Evolutionary conservation across 805 yeast species (phyloP), one percentile per base, ranked within the genome.

Genomic region (Metschnikowia sp.): DNA sequence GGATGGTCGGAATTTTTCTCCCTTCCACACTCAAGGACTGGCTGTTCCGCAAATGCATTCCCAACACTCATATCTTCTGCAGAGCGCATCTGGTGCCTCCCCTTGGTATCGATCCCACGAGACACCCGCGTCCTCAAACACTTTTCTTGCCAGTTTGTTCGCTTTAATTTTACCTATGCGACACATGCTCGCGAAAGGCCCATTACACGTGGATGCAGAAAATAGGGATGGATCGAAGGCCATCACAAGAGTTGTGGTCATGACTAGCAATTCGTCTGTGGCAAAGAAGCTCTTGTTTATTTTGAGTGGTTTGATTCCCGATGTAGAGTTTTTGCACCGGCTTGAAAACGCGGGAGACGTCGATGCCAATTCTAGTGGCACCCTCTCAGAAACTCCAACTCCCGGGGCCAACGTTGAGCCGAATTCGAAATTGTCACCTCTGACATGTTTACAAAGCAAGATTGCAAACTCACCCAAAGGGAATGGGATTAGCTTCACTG

Each of bases 211-310:
- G 32, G 62, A 55, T 29, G 54, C 53, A 12, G 55, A 57, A 10
- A 46, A 56, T 3, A 39, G 55, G 11, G 41, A 53, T 2, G 59
- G 59, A 31, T 44, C 52, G 9, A 46, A 55, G 19, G 74, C 69
- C 36, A 60, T 72, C n/a, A 68, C 77, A 8, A 67, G 84, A 38
- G 68, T 81, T 1, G 80, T 80, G 1, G 68, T 81, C 3, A 72
- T 80, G 76, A 80, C 86, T 0, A 77, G 82, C 12, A 81, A 81
- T 56, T 79, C 82, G 32, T 76, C 76, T 8, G 82, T 81, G 9
- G 83, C 85, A 1, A 82, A 81, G 54, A 80, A 80, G 56, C 63
- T 81, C 45, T 66, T 81, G 0, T 81, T 79, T 47, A 75, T 81
- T 8, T 51, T 81, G 8, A 72, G 79, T 44, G 84, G 80, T 0